Conservation (phyloP, 78 protist genomes). For the Dictyostelium intermedium region DNA sequence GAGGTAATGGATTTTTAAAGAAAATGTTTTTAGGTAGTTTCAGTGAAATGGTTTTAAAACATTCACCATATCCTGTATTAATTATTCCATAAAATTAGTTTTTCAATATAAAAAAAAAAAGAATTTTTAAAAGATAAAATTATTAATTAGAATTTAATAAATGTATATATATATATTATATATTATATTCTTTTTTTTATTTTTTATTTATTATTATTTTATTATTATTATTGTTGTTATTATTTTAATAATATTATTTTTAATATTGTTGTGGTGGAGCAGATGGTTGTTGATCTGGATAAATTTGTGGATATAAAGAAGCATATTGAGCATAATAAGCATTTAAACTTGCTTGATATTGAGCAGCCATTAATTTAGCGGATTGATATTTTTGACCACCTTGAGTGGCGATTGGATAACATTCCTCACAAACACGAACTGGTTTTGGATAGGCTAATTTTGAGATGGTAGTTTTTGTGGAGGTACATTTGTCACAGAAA, state of each 20-base stretch:
- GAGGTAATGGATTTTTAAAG: conserved; percentile 7
- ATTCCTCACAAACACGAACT: conserved; percentile 62
- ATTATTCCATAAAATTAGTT: conserved; percentile 7
- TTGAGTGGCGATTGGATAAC: conserved; percentile 25
- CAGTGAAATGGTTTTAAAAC: not conserved
- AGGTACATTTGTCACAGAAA: conserved; percentile 50
- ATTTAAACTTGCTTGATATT: conserved; percentile 12
- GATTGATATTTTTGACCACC: conserved; percentile 69
- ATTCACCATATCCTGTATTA: conserved; percentile 23
- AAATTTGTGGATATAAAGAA: conserved; percentile 36
- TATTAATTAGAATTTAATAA: too few species aligned
- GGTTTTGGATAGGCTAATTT: conserved; percentile 57
- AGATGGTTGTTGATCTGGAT: not conserved
- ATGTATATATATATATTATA: too few species aligned
- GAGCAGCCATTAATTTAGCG: conserved; percentile 17
- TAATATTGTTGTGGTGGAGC: conserved; percentile 6
- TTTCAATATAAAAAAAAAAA: not conserved
- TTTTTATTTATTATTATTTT: not conserved
- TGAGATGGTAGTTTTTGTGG: conserved; percentile 25
- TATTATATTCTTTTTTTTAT: not conserved
- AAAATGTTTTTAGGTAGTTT: conserved; percentile 26
- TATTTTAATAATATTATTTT: too few species aligned
- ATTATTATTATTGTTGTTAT: not conserved
- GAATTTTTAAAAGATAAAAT: not conserved
- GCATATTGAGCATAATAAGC: conserved; percentile 42